Percentiles rank a stretch among this genome's conserved stretches.
phyloP scores from a whole-genome alignment of 2,329 filamentous ascomycete genomes.

The Phyllosticta paracitricarpa region DNA sequence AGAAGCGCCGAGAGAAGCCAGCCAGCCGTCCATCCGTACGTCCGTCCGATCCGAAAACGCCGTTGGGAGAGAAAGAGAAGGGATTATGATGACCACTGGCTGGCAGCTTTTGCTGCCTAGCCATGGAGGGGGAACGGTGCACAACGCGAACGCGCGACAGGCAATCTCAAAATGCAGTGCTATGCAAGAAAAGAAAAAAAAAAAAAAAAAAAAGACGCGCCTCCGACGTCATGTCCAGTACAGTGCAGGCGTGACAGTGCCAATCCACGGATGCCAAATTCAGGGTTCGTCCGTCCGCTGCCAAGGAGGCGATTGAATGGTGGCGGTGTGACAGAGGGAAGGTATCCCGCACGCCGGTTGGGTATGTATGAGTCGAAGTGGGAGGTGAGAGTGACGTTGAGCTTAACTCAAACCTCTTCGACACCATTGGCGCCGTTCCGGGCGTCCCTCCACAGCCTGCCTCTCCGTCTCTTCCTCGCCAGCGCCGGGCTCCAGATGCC shows the following conservation, averaged over 20 bases:
- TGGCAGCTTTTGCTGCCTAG: too few species aligned
- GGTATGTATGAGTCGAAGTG: not conserved
- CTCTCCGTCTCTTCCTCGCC: constrained; percentile 37
- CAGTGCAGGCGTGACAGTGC: not conserved
- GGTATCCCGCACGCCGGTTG: not conserved
- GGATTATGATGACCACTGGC: too few species aligned
- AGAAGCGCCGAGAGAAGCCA: too few species aligned
- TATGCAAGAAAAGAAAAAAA: not conserved
- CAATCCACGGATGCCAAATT: too few species aligned
- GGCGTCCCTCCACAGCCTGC: constrained; percentile 8
- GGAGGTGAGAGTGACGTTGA: not conserved
- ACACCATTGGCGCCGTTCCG: constrained; percentile 1
- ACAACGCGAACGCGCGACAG: too few species aligned
- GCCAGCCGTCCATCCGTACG: too few species aligned
- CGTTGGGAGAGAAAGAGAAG: too few species aligned
- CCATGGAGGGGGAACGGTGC: too few species aligned
- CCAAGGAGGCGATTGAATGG: not conserved
- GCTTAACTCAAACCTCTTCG: constrained; percentile 5
- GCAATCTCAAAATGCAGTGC: not conserved
- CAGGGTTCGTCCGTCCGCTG: too few species aligned
- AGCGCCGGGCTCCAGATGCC: constrained; percentile 50
- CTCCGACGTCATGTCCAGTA: not conserved
- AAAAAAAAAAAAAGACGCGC: not conserved
- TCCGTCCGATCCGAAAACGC: too few species aligned
- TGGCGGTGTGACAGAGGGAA: not conserved